phyloP scores from a whole-genome alignment of 306 rosid genomes.

The Rubus idaeus region DNA sequence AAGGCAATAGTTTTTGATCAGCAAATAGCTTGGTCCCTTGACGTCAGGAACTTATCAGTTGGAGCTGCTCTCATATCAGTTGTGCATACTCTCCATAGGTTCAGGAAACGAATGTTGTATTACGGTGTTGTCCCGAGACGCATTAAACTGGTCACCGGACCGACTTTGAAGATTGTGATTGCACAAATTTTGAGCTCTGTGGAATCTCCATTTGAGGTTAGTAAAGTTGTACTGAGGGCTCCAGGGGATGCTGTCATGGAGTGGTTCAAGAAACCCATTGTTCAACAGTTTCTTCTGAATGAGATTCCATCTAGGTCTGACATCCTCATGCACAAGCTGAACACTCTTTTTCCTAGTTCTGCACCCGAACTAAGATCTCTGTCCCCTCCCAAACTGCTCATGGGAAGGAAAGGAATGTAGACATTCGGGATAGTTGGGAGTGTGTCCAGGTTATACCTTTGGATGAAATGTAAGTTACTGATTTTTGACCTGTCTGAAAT shows the following conservation, averaged over 20 bases:
- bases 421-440: not conserved
- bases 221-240: slow-evolving; percentile 92
- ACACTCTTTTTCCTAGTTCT: slow-evolving; percentile 88
- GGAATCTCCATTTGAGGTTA: slow-evolving; percentile 94
- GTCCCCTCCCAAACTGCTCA: slow-evolving; percentile 75
- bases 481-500: not conserved
- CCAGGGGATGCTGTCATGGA: slow-evolving; percentile 95
- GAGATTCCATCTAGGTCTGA: slow-evolving; percentile 86
- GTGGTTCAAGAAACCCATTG: slow-evolving; percentile 96
- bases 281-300: slow-evolving; percentile 91
- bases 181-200: slow-evolving; percentile 86
- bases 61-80: slow-evolving; percentile 91
- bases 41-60: slow-evolving; percentile 88
- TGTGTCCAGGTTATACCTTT: not conserved
- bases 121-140: slow-evolving; percentile 87
- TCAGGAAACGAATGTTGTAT: slow-evolving; percentile 93
- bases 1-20: slow-evolving; percentile 94
- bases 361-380: slow-evolving; percentile 89
- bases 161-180: slow-evolving; percentile 79
- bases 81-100: slow-evolving; percentile 90
- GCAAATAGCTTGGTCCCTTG: slow-evolving; percentile 98
- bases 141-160: slow-evolving; percentile 86
- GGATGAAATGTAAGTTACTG: not conserved
- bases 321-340: slow-evolving; percentile 87
- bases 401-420: slow-evolving; percentile 51